Percentiles rank a stretch among this genome's conserved stretches.
Conservation (phyloP, 2,329 filamentous ascomycete species). For the Mollisiaceae sp. region DNA sequence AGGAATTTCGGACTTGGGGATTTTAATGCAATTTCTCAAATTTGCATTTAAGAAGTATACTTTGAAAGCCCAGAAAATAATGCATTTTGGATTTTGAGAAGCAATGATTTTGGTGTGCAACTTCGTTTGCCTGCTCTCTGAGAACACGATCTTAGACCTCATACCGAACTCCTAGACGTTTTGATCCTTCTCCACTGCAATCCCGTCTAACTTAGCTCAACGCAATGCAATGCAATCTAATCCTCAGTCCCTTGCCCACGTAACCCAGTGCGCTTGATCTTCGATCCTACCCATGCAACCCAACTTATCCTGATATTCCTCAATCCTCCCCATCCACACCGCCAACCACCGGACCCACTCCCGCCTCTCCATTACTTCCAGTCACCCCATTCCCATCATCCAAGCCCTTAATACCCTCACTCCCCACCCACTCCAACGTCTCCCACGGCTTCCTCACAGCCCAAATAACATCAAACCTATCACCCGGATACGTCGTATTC, state of each 20-base stretch:
- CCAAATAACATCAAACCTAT: constrained; percentile 55
- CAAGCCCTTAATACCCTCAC: constrained; percentile 57
- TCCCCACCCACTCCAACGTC: constrained; percentile 49
- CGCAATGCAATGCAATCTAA: neutral
- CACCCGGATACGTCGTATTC: constrained; percentile 43
- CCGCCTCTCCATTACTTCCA: neutral
- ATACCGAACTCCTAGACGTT: too few relatives aligned
- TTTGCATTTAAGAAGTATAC: too few relatives aligned
- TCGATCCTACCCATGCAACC: too few relatives aligned
- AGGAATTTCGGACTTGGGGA: too few relatives aligned
- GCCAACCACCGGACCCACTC: neutral
- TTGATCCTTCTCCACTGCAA: too few relatives aligned
- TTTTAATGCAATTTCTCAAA: too few relatives aligned
- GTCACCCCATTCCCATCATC: constrained; percentile 42
- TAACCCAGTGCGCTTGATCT: neutral
- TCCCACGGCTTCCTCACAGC: constrained; percentile 46
- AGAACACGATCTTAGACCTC: too few relatives aligned
- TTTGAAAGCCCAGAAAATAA: constrained; percentile 5
- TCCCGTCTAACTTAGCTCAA: too few relatives aligned
- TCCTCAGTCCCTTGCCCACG: neutral
- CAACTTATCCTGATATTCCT: neutral
- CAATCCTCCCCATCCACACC: neutral
- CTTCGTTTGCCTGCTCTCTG: too few relatives aligned
- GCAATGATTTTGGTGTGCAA: too few relatives aligned
- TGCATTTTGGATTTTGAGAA: too few relatives aligned